Evolutionary conservation across 2,329 filamentous ascomycete species (phyloP), one percentile per base, ranked within the genome.

Genomic region (Colletotrichum sp.): DNA sequence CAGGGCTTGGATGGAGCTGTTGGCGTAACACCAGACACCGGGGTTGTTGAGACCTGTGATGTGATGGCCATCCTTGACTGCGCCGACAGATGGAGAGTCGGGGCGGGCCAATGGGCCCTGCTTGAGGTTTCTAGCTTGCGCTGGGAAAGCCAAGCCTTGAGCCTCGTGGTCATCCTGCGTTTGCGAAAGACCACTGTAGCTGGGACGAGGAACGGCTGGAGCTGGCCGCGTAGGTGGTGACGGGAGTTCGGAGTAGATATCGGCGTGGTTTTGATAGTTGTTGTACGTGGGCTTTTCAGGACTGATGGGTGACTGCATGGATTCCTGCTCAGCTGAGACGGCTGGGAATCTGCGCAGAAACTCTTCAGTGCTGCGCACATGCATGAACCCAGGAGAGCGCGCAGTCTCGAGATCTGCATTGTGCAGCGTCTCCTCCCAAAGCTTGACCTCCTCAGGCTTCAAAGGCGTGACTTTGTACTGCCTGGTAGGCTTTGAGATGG

Each of bases 21-120:
- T 98, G 88, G 97, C 96, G 82, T 98, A 98, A 83, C 96, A 98
- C 78, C 94, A 96, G 63, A 94, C 93, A 2, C 92, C 92, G 55
- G 95, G 94, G 79, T 98, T 98, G 74, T 92, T 87, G 15, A 98
- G 88, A 0, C 96, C 96, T 13, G 95, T 94, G 90, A 79, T 92
- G 87, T 83, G 86, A 86, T 32, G 87, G 66, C 83, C 84, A 21
- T 76, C 74, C 55, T 76, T 74, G 59, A 59, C 43, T 3, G 48
- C 6, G 30, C 52, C 60, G 12, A 67, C 36, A 18, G 74, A 75
- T 15, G 74, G 74, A 43, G 74, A 75, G 8, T 76, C 74, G 5
- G 74, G 71, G 7, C 71, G 71, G 21, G 71, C 72, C 28, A 76
- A 61, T 5, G 74, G 74, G 7, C 74, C 74, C 13, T 76, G 71